Conservation (phyloP, 306 rosid species). For the Abrus pulchellus region DNA sequence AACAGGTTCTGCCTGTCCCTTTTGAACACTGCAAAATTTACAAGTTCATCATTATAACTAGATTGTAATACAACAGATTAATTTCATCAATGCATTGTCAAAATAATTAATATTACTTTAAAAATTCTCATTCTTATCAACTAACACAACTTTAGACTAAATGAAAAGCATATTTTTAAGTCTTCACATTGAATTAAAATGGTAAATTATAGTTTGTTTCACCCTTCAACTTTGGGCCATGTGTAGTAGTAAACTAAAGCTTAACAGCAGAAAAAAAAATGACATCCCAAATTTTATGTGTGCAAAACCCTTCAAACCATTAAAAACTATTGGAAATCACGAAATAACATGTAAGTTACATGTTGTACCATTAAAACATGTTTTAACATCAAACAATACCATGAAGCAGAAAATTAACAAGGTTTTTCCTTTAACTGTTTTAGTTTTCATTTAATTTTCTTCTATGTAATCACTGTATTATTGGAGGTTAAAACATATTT, state of each 20-base stretch:
- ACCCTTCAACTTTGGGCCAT: constrained; percentile 1
- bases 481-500: constrained; percentile 16
- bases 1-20: constrained; percentile 70
- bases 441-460: constrained; percentile 24
- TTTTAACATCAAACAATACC: constrained; percentile 34
- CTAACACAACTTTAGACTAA: constrained; percentile 10
- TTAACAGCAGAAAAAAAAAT: constrained; percentile 1
- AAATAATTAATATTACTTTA: constrained; percentile 5
- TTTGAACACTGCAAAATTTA: constrained; percentile 70
- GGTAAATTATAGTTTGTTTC: constrained; percentile 30
- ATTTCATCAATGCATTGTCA: constrained; percentile 25
- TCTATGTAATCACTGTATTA: constrained; percentile 3
- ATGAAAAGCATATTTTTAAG: neutral
- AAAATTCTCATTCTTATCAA: neutral
- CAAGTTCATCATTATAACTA: constrained; percentile 34
- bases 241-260: neutral
- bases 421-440: constrained; percentile 20
- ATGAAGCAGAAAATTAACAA: constrained; percentile 19
- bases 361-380: constrained; percentile 23
- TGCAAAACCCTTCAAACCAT: constrained; percentile 36
- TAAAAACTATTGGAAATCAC: constrained; percentile 14
- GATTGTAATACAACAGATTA: constrained; percentile 32
- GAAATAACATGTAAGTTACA: constrained; percentile 2
- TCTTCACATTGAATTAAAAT: neutral
- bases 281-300: constrained; percentile 4